Base-by-base conservation (phyloP, 306 rosid species). In the Coriaria nepalensis region DNA sequence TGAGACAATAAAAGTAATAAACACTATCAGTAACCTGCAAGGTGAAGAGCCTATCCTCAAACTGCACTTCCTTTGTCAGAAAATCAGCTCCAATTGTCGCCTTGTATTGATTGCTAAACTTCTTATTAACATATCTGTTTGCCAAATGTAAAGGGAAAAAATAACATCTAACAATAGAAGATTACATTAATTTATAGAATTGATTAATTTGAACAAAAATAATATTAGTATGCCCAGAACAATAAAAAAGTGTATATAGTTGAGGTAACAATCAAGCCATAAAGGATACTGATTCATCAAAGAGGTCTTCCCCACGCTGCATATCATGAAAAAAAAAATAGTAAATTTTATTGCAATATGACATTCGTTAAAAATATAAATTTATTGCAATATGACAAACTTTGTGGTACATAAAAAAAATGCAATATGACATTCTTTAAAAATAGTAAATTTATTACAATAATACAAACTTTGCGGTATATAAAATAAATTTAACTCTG, bases 221-320 rank as follows among this genome's bases (percentile, higher is more conserved):
- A 2, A 10, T 45, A 7, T 8, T 29, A 45, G 14, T 45, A 5
- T 20, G 29, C 29, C 29, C 29, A 20, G 29, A 43, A 5, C 4
- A 64, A 47, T 5, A 6, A 47, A 56, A 56, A 56, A 52, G 10
- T 37, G 46, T 9, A 44, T 35, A 9, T 8, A 61, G 33, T 7
- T 43, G 10, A 50, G 41, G 29, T 6, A 33, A 33, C 2, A 36
- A 12, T 47, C 37, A 2, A 60, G 43, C 38, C 35, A 39, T 11
- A 33, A 56, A 75, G 96, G 96, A 86, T 86, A 86, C 94, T 86
- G 96, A 62, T 82, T 86, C 96, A 86, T 86, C 87, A 86, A 75
- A 43, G 94, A 86, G 43, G 96, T 86, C 90, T 86, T 86, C 66
- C 96, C 96, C 15, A 86, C 96, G 73, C 96, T 86, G 87, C 72